Percentiles rank a stretch among this genome's conserved stretches.
Conservation (phyloP, 768 basidiomycete genomes). For the Podaxis mareebaensis region DNA sequence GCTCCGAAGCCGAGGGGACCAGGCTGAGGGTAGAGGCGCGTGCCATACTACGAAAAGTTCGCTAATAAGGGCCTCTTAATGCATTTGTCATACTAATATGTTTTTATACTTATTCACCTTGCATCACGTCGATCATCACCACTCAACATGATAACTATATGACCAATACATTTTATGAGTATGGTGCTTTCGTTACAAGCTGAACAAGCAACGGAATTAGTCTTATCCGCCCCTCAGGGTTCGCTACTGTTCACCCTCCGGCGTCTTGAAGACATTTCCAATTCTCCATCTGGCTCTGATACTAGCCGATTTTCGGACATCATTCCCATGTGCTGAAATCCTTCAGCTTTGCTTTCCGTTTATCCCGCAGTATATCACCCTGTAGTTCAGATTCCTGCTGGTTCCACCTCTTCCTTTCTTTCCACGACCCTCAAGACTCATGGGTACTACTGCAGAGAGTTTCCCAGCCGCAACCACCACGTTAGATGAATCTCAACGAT, state of each 20-base stretch:
- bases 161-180: not conserved
- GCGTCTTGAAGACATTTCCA: not conserved
- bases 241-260: not conserved
- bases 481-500: not conserved
- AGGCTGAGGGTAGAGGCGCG: not conserved
- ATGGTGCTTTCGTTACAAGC: not conserved
- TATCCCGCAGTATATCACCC: not conserved
- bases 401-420: not conserved
- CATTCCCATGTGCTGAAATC: not conserved
- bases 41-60: constrained; percentile 15
- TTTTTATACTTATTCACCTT: constrained; percentile 4
- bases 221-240: not conserved
- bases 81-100: not conserved
- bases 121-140: constrained; percentile 10
- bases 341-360: not conserved
- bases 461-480: not conserved
- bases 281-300: not conserved
- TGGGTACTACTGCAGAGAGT: no score
- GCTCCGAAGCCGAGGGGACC: not conserved
- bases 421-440: not conserved
- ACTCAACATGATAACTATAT: constrained; percentile 15
- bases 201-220: not conserved
- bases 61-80: constrained; percentile 14
- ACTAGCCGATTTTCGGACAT: not conserved
- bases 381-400: not conserved